A percentile compares a stretch with the other conserved stretches of the same genome.
These are phyloP conservation scores for Trichocomaceae sp. DNA, from an alignment of 2,329 filamentous ascomycete genomes.

Conservation along the genomic window DNA sequence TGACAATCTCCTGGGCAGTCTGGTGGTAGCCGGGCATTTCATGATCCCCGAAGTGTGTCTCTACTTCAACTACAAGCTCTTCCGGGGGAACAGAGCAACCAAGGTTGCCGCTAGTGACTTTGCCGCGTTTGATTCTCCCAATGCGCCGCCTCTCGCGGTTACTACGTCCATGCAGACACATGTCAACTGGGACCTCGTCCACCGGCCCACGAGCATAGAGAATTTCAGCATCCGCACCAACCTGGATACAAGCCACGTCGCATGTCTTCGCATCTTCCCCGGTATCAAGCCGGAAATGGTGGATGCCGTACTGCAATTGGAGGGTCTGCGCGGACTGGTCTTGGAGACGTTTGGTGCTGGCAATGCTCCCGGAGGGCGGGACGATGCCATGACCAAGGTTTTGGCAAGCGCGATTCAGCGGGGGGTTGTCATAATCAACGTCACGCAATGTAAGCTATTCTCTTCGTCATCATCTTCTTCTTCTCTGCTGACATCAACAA, in stretches of 20 bases:
- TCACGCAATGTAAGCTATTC: slow-evolving; percentile 70
- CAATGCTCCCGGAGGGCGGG: slow-evolving; percentile 76
- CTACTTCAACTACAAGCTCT: slow-evolving; percentile 88
- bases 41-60: slow-evolving; percentile 89
- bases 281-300: slow-evolving; percentile 93
- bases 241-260: slow-evolving; percentile 80
- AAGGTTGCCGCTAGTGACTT: slow-evolving; percentile 85
- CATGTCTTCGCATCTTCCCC: slow-evolving; percentile 82
- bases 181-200: slow-evolving; percentile 72
- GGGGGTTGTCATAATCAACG: slow-evolving; percentile 80
- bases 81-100: slow-evolving; percentile 78
- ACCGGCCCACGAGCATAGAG: slow-evolving; percentile 65
- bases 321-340: slow-evolving; percentile 72
- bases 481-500: slow-evolving; percentile 15
- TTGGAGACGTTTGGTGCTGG: slow-evolving; percentile 91
- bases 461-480: not conserved
- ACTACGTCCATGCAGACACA: slow-evolving; percentile 75
- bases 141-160: slow-evolving; percentile 70
- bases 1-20: slow-evolving; percentile 79
- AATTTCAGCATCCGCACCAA: slow-evolving; percentile 68
- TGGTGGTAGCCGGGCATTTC: slow-evolving; percentile 87
- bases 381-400: slow-evolving; percentile 71
- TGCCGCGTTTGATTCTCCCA: slow-evolving; percentile 83
- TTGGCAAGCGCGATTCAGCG: slow-evolving; percentile 70
- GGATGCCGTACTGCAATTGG: slow-evolving; percentile 69